Percentiles rank a stretch among this genome's conserved stretches.
Conservation (phyloP, 495 filamentous ascomycete genomes). For the Daldinia grandis region DNA sequence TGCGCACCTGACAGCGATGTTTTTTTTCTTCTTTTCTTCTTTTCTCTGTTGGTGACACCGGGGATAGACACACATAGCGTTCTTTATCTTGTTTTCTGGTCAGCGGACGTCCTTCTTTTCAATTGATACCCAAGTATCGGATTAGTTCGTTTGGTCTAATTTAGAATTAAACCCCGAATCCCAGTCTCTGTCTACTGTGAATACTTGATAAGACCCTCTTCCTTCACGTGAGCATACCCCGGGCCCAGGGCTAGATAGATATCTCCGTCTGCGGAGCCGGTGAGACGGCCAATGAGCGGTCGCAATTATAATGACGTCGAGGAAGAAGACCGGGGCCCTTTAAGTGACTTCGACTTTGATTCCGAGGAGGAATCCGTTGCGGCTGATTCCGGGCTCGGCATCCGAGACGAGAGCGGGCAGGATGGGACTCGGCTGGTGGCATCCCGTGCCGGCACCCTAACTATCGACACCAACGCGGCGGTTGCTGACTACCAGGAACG, state of each 20-base stretch:
- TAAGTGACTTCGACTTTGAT: slow-evolving; percentile 31
- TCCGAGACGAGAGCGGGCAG: slow-evolving; percentile 27
- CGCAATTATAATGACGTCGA: slow-evolving; percentile 22
- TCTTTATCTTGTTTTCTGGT: neutral
- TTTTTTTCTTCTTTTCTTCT: slow-evolving; percentile 1
- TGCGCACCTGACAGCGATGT: slow-evolving; percentile 25
- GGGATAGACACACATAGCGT: slow-evolving; percentile 2
- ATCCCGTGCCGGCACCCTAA: slow-evolving; percentile 29
- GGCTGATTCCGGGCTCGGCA: slow-evolving; percentile 25
- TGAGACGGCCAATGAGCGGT: slow-evolving; percentile 28
- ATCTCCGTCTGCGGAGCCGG: neutral
- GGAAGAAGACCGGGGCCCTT: slow-evolving; percentile 32
- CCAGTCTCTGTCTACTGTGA: neutral
- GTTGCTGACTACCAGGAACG: neutral
- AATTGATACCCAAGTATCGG: neutral
- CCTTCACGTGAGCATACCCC: neutral
- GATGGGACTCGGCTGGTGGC: slow-evolving; percentile 24
- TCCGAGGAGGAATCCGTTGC: slow-evolving; percentile 27
- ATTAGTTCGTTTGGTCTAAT: neutral
- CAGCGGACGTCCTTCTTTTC: neutral
- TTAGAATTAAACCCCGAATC: neutral
- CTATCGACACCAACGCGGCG: slow-evolving; percentile 25
- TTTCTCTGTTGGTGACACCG: slow-evolving; percentile 20
- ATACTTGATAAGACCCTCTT: neutral
- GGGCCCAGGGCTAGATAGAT: slow-evolving; percentile 1